These are phyloP conservation scores for Diaporthe australafricana DNA, from an alignment of 2,329 filamentous ascomycete species.

Conservation along the genomic window DNA sequence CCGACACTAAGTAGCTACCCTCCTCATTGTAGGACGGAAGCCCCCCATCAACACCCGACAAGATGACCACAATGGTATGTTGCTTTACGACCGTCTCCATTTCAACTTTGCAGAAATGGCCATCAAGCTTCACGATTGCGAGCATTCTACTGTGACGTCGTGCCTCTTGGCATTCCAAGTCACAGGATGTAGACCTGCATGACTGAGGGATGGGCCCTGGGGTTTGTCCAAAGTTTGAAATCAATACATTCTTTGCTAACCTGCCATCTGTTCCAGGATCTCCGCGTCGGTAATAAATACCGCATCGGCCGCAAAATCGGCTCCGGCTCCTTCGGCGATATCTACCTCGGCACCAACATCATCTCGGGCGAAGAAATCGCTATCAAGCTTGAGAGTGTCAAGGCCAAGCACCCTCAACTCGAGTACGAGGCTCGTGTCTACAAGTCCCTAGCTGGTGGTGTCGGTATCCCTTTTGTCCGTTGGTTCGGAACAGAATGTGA, in stretches of 20 bases:
- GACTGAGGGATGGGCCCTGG: no score
- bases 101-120: neutral
- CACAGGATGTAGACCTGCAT: neutral
- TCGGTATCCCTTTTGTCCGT: conserved; percentile 97
- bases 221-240: no score
- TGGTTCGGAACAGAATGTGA: conserved; percentile 99
- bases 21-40: conserved; percentile 37
- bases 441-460: conserved; percentile 90
- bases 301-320: conserved; percentile 99
- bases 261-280: conserved; percentile 72
- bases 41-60: conserved; percentile 41
- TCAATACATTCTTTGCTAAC: conserved; percentile 30
- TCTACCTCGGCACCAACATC: conserved; percentile 99
- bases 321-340: conserved; percentile 96
- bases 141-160: neutral
- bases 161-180: neutral
- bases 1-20: conserved; percentile 31
- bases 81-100: neutral
- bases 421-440: conserved; percentile 98
- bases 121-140: neutral
- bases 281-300: conserved; percentile 99
- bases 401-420: conserved; percentile 98
- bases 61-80: conserved; percentile 66
- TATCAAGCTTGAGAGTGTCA: conserved; percentile 99
- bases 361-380: conserved; percentile 99